phyloP scores from a whole-genome alignment of 2,329 filamentous ascomycete species.

The Alternaria solani region DNA sequence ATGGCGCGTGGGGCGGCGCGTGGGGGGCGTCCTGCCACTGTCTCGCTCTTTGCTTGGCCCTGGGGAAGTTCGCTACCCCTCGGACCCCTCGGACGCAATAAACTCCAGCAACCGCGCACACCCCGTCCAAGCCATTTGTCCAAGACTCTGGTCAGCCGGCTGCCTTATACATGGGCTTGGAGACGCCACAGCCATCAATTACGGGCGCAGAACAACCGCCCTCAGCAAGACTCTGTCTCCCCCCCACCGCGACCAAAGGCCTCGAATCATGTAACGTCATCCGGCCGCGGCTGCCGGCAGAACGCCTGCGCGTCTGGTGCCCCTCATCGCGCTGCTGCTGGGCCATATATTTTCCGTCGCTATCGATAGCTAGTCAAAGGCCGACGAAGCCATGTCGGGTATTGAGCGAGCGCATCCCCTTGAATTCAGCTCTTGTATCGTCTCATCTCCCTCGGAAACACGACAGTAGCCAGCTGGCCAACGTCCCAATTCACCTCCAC shows the following conservation, averaged over 20 bases:
- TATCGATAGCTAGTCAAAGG: conserved; percentile 29
- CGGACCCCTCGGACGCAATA: conserved; percentile 15
- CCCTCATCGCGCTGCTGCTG: conserved; percentile 34
- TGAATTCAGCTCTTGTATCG: conserved; percentile 13
- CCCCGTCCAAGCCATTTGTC: neutral
- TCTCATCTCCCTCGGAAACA: conserved; percentile 1
- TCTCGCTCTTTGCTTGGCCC: conserved; percentile 36
- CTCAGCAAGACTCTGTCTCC: neutral
- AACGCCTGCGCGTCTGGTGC: conserved; percentile 32
- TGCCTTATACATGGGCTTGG: neutral
- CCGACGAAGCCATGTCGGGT: conserved; percentile 28
- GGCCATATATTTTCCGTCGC: conserved; percentile 39
- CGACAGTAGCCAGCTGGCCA: conserved; percentile 6
- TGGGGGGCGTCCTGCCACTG: conserved; percentile 35
- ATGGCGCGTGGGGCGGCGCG: conserved; percentile 25
- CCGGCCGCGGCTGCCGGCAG: conserved; percentile 44
- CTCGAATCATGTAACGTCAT: conserved; percentile 20
- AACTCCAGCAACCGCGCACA: neutral
- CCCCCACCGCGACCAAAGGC: conserved; percentile 5
- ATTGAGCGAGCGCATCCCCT: conserved; percentile 13
- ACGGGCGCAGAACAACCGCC: neutral
- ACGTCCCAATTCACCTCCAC: conserved; percentile 11
- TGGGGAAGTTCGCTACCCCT: conserved; percentile 39
- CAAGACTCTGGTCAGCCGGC: neutral
- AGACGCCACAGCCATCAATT: neutral